phyloP scores from a whole-genome alignment of 768 basidiomycete species.

The Calocybe cyanea region DNA sequence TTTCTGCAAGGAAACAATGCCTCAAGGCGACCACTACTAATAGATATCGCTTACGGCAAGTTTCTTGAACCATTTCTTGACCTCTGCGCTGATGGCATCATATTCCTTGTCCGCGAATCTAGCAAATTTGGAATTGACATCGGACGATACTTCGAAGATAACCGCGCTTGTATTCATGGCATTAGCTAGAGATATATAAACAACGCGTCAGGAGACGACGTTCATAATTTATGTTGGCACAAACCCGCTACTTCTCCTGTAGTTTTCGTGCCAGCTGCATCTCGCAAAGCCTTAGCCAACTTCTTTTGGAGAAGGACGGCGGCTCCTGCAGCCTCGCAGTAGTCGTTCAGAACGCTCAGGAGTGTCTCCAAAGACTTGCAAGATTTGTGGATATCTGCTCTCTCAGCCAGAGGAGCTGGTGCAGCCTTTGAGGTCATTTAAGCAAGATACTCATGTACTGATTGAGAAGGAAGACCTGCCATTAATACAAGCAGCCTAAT shows the following conservation, averaged over 20 bases:
- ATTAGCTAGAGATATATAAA: slow-evolving; percentile 41
- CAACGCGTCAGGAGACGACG: background rate
- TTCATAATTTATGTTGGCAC: slow-evolving; percentile 10
- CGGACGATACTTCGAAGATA: slow-evolving; percentile 67
- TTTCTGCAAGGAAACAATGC: slow-evolving; percentile 44
- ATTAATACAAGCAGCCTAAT: too few species aligned
- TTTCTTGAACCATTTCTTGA: slow-evolving; percentile 87
- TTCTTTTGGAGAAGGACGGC: slow-evolving; percentile 70
- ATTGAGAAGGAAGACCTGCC: background rate
- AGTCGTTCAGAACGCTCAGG: slow-evolving; percentile 65
- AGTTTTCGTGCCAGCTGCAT: slow-evolving; percentile 57
- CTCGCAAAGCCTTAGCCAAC: slow-evolving; percentile 65
- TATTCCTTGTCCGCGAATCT: slow-evolving; percentile 76
- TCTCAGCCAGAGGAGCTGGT: slow-evolving; percentile 44
- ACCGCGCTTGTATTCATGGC: slow-evolving; percentile 60
- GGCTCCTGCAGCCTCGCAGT: slow-evolving; percentile 65
- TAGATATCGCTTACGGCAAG: slow-evolving; percentile 49
- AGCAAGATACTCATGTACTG: slow-evolving; percentile 1
- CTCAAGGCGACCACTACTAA: background rate
- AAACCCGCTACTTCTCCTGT: slow-evolving; percentile 62
- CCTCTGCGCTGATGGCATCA: slow-evolving; percentile 56
- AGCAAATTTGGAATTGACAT: slow-evolving; percentile 71
- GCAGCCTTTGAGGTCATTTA: slow-evolving; percentile 14
- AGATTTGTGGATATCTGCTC: slow-evolving; percentile 73
- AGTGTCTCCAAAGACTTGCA: slow-evolving; percentile 74